Evolutionary conservation across 495 filamentous ascomycete genomes (phyloP), one percentile per base, ranked within the genome.

Genomic region (Astrothelium macrocarpum): DNA sequence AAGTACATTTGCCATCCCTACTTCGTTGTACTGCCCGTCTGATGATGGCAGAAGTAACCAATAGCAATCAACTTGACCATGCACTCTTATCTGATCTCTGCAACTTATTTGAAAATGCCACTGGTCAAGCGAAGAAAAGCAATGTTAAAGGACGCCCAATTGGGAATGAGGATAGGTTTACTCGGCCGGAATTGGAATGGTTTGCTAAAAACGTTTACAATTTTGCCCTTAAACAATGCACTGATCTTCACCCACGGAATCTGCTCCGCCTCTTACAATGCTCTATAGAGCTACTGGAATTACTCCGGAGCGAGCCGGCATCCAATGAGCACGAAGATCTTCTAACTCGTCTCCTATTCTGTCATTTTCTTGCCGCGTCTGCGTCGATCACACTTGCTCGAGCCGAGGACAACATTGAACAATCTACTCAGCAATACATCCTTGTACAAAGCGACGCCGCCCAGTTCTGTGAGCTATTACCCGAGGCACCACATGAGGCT

Each of bases 181-280:
- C n/a, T n/a, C n/a, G n/a, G n/a, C n/a, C n/a, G n/a, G 90, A 95
- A 64, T 76, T 93, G 1, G 80, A 93, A 70, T 94, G 90, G 90
- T 90, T 95, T 73, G 85, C 84, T 56, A 82, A 84, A 61, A 91
- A 86, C 66, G 82, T 84, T 7, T 95, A 94, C 72, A 91, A 92
- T 66, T 71, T 90, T 28, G 82, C 84, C 0, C 70, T 92, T 1
- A 84, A 85, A 66, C 75, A 82, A 43, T 82, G 83, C 36, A 77
- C 77, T 0, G 72, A 66, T 14, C 85, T 87, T 79, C 69, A 79
- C 20, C 78, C 84, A 5, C 71, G 75, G 9, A 72, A 76, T 49
- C 77, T 82, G 0, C 62, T 85, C 31, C 74, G 81, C 29, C 79
- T 95, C 53, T 71, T 93, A 2, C 71, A 75, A 12, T 74, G 78